Percentiles rank a stretch among this genome's conserved stretches.
phyloP scores from a whole-genome alignment of 164 flowering plant species.

The Saururus chinensis region DNA sequence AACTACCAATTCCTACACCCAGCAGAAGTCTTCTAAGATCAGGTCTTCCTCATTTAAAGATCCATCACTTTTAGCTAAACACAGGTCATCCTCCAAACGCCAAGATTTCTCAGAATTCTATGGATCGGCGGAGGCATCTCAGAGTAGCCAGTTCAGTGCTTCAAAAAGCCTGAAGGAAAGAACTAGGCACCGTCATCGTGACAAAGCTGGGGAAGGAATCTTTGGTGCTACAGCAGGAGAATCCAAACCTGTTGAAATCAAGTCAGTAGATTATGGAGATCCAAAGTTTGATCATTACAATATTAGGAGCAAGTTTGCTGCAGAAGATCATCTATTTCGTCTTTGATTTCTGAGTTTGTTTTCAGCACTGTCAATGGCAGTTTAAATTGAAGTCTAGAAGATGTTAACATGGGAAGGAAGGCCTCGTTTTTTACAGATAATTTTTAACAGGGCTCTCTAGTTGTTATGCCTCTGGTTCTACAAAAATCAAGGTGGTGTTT shows the following conservation, averaged over 20 bases:
- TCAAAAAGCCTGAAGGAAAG: slow-evolving; percentile 71
- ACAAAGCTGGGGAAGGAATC: slow-evolving; percentile 38
- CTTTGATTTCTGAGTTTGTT: slow-evolving; percentile 17
- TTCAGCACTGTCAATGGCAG: neutral
- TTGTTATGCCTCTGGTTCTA: too few species aligned
- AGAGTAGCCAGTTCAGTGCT: slow-evolving; percentile 21
- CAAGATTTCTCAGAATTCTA: slow-evolving; percentile 67
- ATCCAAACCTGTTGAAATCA: slow-evolving; percentile 50
- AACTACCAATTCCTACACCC: slow-evolving; percentile 31
- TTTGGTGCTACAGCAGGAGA: slow-evolving; percentile 31
- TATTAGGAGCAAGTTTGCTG: slow-evolving; percentile 51
- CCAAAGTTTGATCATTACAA: slow-evolving; percentile 59
- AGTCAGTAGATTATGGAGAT: slow-evolving; percentile 43
- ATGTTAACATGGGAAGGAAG: too few species aligned
- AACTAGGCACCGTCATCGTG: slow-evolving; percentile 62
- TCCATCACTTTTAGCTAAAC: slow-evolving; percentile 52
- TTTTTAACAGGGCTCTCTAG: too few species aligned
- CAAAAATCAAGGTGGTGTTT: too few species aligned
- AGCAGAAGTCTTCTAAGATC: slow-evolving; percentile 47
- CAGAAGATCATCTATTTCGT: slow-evolving; percentile 27
- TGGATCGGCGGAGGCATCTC: slow-evolving; percentile 51
- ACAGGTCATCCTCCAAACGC: slow-evolving; percentile 55
- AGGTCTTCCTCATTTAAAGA: slow-evolving; percentile 56
- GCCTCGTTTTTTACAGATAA: too few species aligned
- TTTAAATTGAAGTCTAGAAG: too few species aligned